These are phyloP conservation scores for Euryodendron excelsum DNA, from an alignment of 148 eudicot species.

Conservation along the genomic window DNA sequence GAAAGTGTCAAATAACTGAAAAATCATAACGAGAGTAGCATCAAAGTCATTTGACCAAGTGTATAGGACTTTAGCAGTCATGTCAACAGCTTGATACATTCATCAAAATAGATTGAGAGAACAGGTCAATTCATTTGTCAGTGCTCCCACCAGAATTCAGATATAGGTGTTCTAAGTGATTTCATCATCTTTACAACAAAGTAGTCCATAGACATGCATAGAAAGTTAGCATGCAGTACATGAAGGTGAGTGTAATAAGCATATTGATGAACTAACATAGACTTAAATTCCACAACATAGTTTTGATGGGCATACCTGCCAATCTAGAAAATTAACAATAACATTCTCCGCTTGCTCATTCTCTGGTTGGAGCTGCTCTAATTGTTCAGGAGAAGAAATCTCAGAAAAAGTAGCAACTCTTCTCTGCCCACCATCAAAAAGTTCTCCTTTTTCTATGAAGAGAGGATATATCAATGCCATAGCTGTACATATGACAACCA, in stretches of 20 bases:
- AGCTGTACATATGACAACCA: slow-evolving; percentile 50
- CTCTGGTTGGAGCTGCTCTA: slow-evolving; percentile 52
- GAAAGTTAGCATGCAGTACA: neutral
- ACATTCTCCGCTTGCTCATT: slow-evolving; percentile 48
- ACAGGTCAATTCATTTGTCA: neutral
- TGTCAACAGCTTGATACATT: neutral
- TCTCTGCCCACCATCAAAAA: slow-evolving; percentile 48
- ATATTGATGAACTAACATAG: neutral
- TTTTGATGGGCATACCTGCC: slow-evolving; percentile 61
- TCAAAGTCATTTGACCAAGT: neutral
- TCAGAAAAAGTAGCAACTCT: slow-evolving; percentile 69
- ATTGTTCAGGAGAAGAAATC: slow-evolving; percentile 71
- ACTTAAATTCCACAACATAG: neutral
- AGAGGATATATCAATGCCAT: slow-evolving; percentile 75
- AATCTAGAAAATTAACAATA: slow-evolving; percentile 71
- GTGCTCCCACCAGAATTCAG: neutral
- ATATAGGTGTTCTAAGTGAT: neutral
- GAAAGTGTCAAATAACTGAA: neutral
- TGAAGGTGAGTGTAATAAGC: neutral
- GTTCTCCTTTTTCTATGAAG: slow-evolving; percentile 57
- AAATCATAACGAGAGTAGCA: neutral
- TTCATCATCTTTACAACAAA: neutral
- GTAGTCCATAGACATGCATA: neutral
- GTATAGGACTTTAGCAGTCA: neutral
- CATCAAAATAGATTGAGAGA: neutral